Percentiles rank a stretch among this genome's conserved stretches.
phyloP scores from a whole-genome alignment of 257 asterid species.

The Lycium barbarum region DNA sequence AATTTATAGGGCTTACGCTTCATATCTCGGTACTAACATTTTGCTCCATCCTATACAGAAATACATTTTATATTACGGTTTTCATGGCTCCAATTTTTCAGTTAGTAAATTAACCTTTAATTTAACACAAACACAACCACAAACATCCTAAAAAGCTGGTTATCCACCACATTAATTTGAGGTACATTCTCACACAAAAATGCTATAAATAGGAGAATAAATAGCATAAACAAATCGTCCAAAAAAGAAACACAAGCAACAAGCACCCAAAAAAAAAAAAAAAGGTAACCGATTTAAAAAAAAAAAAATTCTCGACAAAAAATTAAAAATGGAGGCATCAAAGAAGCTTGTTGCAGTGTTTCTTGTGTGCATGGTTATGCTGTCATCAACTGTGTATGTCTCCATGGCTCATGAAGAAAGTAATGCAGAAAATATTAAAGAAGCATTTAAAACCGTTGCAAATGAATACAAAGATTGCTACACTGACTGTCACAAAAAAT shows the following conservation, averaged over 20 bases:
- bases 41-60: too few relatives aligned
- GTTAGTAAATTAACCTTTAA: neutral
- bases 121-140: neutral
- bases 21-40: too few relatives aligned
- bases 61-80: neutral
- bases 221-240: neutral
- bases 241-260: neutral
- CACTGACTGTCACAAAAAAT: neutral
- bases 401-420: neutral
- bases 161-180: neutral
- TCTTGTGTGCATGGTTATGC: neutral
- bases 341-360: conserved; percentile 23
- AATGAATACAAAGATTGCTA: neutral
- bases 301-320: neutral
- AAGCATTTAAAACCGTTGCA: neutral
- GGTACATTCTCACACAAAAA: neutral
- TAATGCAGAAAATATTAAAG: neutral
- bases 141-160: neutral
- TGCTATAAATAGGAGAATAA: neutral
- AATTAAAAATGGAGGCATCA: neutral
- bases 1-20: too few relatives aligned
- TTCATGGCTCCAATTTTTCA: neutral
- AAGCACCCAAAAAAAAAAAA: neutral
- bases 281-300: too few relatives aligned
- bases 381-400: neutral